Conservation (phyloP, 2,329 filamentous ascomycete species). For the Didymella arachidicola region DNA sequence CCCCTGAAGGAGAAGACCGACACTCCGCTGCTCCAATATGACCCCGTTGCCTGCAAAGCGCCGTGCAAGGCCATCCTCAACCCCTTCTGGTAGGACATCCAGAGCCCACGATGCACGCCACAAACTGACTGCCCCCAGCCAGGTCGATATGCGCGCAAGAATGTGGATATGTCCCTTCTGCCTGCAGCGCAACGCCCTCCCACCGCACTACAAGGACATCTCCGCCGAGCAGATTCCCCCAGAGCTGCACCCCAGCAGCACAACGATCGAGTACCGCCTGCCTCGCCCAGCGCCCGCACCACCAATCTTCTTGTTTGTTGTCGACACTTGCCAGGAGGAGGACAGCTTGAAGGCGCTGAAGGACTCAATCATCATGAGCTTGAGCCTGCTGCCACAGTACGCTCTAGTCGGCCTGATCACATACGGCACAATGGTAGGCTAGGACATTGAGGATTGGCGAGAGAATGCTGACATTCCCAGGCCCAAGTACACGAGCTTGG, state of each 20-base stretch:
- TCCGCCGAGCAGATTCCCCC: slow-evolving; percentile 82
- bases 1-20: slow-evolving; percentile 94
- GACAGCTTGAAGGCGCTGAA: slow-evolving; percentile 83
- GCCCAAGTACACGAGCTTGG: slow-evolving; percentile 97
- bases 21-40: slow-evolving; percentile 88
- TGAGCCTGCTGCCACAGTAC: slow-evolving; percentile 81
- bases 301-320: slow-evolving; percentile 86
- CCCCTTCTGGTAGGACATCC: slow-evolving; percentile 80
- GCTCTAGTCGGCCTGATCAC: slow-evolving; percentile 84
- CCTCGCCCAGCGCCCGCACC: slow-evolving; percentile 83
- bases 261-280: slow-evolving; percentile 88
- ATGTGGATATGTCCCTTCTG: slow-evolving; percentile 93
- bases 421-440: slow-evolving; percentile 85
- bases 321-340: slow-evolving; percentile 88
- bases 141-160: slow-evolving; percentile 82
- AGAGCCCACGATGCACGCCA: background rate
- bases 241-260: slow-evolving; percentile 81
- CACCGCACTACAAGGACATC: slow-evolving; percentile 89
- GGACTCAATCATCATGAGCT: slow-evolving; percentile 85
- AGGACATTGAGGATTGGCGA: background rate
- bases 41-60: slow-evolving; percentile 95
- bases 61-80: slow-evolving; percentile 96
- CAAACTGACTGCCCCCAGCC: slow-evolving; percentile 58
- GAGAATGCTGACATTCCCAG: slow-evolving; percentile 54
- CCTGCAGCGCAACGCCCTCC: slow-evolving; percentile 80